phyloP scores from a whole-genome alignment of 352 stramenopile species.

The Plasmopara halstedii region DNA sequence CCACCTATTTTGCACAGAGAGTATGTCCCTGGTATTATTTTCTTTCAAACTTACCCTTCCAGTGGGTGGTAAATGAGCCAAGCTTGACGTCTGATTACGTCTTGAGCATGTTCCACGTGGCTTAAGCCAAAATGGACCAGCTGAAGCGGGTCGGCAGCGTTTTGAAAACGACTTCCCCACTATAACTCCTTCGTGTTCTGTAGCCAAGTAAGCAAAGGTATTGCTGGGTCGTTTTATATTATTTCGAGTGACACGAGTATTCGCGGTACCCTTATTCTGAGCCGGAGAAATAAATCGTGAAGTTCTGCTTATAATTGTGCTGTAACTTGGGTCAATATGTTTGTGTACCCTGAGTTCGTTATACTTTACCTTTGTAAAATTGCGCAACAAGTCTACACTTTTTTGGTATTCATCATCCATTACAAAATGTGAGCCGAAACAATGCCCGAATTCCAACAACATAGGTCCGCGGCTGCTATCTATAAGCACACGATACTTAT shows the following conservation, averaged over 20 bases:
- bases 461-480: conserved; percentile 68
- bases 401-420: conserved; percentile 50
- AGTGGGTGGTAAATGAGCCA: conserved; percentile 27
- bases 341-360: conserved; percentile 55
- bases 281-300: conserved; percentile 37
- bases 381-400: conserved; percentile 36
- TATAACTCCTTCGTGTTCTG: conserved; percentile 17
- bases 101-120: conserved; percentile 19
- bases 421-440: conserved; percentile 58
- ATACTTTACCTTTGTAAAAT: conserved; percentile 55
- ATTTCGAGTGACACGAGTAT: conserved; percentile 4
- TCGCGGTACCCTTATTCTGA: conserved; percentile 32
- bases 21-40: conserved; percentile 1
- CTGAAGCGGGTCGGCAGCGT: conserved; percentile 49
- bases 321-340: conserved; percentile 67
- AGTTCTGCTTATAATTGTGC: conserved; percentile 57
- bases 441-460: conserved; percentile 80
- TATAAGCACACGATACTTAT: conserved; percentile 72
- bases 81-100: conserved; percentile 52
- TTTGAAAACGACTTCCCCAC: conserved; percentile 56
- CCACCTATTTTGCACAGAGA: conserved; percentile 5
- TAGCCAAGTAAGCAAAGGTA: conserved; percentile 13
- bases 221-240: conserved; percentile 3
- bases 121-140: conserved; percentile 38
- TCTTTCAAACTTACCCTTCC: conserved; percentile 1